These are phyloP conservation scores for Kodamaea leandrae DNA, from an alignment of 805 yeast species.

Conservation along the genomic window DNA sequence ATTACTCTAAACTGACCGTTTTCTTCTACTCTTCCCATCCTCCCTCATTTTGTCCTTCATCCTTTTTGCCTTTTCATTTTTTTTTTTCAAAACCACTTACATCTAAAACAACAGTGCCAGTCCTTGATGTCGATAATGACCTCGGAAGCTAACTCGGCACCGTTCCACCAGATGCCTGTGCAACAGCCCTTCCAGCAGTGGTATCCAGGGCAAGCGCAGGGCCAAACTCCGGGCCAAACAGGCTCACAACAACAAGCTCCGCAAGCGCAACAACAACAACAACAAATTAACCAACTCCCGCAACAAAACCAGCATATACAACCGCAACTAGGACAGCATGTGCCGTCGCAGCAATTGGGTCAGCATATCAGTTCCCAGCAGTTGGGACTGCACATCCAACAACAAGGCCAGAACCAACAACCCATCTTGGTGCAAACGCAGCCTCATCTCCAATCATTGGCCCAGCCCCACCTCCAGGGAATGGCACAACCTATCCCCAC, in stretches of 20 bases:
- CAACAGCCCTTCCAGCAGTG: constrained; percentile 11
- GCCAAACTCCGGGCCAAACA: no score
- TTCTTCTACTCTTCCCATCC: not conserved
- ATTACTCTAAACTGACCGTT: not conserved
- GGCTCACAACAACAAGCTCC: constrained; percentile 10
- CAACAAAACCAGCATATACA: constrained; percentile 3
- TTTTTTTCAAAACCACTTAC: constrained; percentile 5
- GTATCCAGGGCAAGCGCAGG: constrained; percentile 9
- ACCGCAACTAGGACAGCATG: constrained; percentile 1
- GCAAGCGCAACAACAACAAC: constrained; percentile 11
- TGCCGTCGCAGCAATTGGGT: constrained; percentile 7
- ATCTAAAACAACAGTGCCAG: not conserved
- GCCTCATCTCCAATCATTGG: constrained; percentile 1
- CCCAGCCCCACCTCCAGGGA: not conserved
- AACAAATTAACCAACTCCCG: constrained; percentile 8
- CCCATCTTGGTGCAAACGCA: constrained; percentile 3
- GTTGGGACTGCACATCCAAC: constrained; percentile 10
- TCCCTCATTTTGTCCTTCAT: not conserved
- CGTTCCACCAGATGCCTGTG: constrained; percentile 13
- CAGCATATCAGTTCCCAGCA: constrained; percentile 10
- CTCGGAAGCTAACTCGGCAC: constrained; percentile 14
- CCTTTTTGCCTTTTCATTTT: not conserved
- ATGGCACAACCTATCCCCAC: not conserved
- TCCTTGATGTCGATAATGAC: constrained; percentile 14
- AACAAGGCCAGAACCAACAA: constrained; percentile 7